Conservation (phyloP, 305 asterid species). For the Lippia alba region DNA sequence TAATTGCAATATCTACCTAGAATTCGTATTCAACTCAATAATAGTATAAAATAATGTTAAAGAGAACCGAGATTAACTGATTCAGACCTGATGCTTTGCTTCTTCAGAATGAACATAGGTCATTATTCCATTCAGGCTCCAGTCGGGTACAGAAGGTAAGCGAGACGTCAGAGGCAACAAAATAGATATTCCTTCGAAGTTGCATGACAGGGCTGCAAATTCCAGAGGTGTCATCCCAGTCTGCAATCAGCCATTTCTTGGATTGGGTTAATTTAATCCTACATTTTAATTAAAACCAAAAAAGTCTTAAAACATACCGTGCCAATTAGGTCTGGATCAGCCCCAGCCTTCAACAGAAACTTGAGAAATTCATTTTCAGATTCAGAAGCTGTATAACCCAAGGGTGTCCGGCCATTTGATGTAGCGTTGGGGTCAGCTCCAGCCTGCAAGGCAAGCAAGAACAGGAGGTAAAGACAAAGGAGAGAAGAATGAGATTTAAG, state of each 20-base stretch:
- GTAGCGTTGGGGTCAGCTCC: slow-evolving; percentile 5
- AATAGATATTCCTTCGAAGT: neutral
- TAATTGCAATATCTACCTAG: no score
- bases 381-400: neutral
- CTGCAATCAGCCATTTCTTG: neutral
- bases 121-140: slow-evolving; percentile 9
- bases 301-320: neutral
- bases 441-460: slow-evolving; percentile 1
- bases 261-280: neutral
- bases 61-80: neutral
- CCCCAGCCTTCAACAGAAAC: slow-evolving; percentile 8
- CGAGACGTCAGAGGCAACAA: slow-evolving; percentile 3
- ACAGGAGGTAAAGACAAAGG: neutral
- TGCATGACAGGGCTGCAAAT: neutral
- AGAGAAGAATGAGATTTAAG: neutral
- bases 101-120: neutral
- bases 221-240: slow-evolving; percentile 9
- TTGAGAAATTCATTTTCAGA: neutral
- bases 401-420: slow-evolving; percentile 6
- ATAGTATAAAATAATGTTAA: no score
- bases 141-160: neutral
- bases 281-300: neutral
- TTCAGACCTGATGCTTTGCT: neutral
- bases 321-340: slow-evolving; percentile 1
- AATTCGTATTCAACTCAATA: no score